phyloP scores from a whole-genome alignment of 1,284 basidiomycete genomes.

The Fomitopsis schrenkii region DNA sequence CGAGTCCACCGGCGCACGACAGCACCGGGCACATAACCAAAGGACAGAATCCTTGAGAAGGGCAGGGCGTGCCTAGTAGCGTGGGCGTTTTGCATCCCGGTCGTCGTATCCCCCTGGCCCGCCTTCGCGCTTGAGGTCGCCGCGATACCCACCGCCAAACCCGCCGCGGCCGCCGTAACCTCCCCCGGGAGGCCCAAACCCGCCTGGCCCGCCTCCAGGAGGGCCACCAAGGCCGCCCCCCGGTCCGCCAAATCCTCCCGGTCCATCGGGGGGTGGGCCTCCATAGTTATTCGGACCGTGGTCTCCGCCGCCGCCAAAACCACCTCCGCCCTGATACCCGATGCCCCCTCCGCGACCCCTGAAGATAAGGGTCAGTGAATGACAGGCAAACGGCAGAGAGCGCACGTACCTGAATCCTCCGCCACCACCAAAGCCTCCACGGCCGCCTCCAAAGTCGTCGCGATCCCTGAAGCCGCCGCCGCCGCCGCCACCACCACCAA shows the following conservation, averaged over 20 bases:
- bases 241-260: slow-evolving; percentile 25
- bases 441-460: slow-evolving; percentile 15
- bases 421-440: slow-evolving; percentile 17
- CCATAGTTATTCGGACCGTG: not conserved
- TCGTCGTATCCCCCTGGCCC: slow-evolving; percentile 74
- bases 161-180: slow-evolving; percentile 26
- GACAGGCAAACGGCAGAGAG: not conserved
- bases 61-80: slow-evolving; percentile 49
- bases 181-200: slow-evolving; percentile 32
- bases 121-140: slow-evolving; percentile 66
- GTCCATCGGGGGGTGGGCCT: slow-evolving; percentile 21
- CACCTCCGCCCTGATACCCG: slow-evolving; percentile 63
- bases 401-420: slow-evolving; percentile 37
- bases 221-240: slow-evolving; percentile 33
- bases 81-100: slow-evolving; percentile 74
- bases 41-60: not conserved
- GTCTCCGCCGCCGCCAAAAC: slow-evolving; percentile 44
- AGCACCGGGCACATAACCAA: not conserved
- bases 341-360: slow-evolving; percentile 72
- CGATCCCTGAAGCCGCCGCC: slow-evolving; percentile 36
- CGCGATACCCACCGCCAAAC: slow-evolving; percentile 27
- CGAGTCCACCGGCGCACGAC: not conserved
- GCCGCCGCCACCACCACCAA: slow-evolving; percentile 11
- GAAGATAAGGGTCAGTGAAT: slow-evolving; percentile 14
- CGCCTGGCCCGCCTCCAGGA: slow-evolving; percentile 28